Conservation (phyloP, 257 asterid genomes). For the Osmanthus fragrans region DNA sequence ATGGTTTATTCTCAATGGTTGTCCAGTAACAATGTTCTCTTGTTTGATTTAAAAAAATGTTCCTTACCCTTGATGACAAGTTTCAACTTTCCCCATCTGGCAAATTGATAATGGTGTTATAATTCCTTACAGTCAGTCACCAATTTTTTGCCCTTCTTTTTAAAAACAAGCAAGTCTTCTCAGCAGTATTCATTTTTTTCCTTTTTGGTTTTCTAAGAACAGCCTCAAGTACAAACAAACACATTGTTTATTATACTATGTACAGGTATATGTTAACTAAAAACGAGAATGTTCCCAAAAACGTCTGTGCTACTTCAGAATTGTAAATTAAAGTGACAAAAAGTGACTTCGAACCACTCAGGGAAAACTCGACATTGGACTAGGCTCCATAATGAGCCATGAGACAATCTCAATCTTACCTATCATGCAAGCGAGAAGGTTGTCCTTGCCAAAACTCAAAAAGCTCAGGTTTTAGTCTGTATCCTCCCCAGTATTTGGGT, state of each 20-base stretch:
- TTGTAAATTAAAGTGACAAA: background rate
- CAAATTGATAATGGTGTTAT: background rate
- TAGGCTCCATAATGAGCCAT: constrained; percentile 6
- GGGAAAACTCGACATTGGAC: background rate
- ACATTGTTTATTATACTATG: background rate
- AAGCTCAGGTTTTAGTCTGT: constrained; percentile 66
- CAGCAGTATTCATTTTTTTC: background rate
- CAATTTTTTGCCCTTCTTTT: too few species aligned
- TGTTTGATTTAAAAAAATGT: background rate
- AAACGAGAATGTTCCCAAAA: constrained; percentile 1
- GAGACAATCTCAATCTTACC: constrained; percentile 31
- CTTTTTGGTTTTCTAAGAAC: background rate
- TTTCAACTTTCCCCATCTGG: background rate
- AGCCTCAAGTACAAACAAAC: background rate
- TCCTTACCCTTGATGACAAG: background rate
- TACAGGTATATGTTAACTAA: background rate
- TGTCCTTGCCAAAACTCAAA: constrained; percentile 95
- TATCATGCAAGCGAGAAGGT: constrained; percentile 68
- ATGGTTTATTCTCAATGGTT: background rate
- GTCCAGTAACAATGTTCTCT: background rate
- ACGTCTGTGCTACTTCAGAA: background rate
- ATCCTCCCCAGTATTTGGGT: constrained; percentile 84
- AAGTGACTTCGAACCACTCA: background rate
- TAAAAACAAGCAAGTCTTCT: background rate
- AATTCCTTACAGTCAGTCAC: background rate